Conservation (phyloP, 2,329 filamentous ascomycete species). For the Ophiostoma angusticollis region DNA sequence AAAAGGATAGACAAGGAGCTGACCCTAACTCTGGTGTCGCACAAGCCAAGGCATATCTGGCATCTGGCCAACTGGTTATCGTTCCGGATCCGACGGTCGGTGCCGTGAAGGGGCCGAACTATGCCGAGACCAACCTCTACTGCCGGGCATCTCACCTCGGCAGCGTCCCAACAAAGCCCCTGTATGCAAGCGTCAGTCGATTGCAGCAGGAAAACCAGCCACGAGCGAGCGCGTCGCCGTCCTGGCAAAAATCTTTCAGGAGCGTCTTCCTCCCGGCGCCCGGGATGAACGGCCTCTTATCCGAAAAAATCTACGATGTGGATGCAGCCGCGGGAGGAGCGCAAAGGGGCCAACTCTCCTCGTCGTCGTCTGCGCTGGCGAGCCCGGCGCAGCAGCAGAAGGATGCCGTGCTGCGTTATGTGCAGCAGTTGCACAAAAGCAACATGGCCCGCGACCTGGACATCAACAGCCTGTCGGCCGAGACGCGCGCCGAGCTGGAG, state of each 20-base stretch:
- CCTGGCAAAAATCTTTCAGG: neutral
- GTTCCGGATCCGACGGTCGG: constrained; percentile 36
- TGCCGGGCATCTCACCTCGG: constrained; percentile 35
- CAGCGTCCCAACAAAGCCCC: constrained; percentile 27
- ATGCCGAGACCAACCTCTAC: constrained; percentile 33
- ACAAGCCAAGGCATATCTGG: constrained; percentile 24
- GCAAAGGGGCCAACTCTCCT: no score
- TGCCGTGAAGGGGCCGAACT: constrained; percentile 42
- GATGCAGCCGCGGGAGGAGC: neutral
- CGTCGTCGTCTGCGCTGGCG: neutral
- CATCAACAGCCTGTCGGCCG: constrained; percentile 7
- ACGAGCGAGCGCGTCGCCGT: constrained; percentile 2
- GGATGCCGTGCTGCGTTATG: neutral
- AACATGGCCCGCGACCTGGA: constrained; percentile 10
- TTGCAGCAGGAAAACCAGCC: constrained; percentile 29
- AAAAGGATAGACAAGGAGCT: no score
- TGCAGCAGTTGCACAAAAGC: neutral
- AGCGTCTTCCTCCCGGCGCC: no score
- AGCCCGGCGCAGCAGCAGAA: neutral
- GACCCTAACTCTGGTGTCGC: constrained; percentile 18
- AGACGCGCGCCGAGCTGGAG: constrained; percentile 13
- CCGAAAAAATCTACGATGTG: neutral
- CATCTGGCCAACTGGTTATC: constrained; percentile 27
- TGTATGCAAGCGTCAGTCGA: constrained; percentile 31
- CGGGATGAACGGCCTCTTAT: neutral